Base-by-base conservation (phyloP, 129 eudicot species). In the Heracleum sosnowskyi region DNA sequence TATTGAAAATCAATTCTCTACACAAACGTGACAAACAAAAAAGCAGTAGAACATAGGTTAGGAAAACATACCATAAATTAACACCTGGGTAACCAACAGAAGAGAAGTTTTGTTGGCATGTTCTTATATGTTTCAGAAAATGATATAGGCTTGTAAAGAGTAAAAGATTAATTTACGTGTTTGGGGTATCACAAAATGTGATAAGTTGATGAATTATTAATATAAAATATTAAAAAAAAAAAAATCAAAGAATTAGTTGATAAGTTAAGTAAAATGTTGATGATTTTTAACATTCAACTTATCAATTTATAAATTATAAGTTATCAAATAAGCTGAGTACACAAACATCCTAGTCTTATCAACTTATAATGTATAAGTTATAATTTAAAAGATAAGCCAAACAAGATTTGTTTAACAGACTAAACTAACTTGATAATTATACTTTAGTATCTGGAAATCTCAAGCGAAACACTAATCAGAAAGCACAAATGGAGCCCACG, bases 391-490 rank as follows among this genome's bases (percentile, higher is more conserved):
- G n/a, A n/a, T n/a, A n/a, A n/a, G n/a, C n/a, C n/a, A n/a, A n/a
- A n/a, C n/a, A n/a, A n/a, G n/a, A 5, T 66, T 31, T 66, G 72
- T 66, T 66, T 66, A 31, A 31, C 39, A 12, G 37, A 84, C 84
- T 46, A 83, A 86, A 85, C 84, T 77, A 77, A 66, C 75, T 40
- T 41, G 75, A 34, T 17, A 39, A 70, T 72, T 66, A 11, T 4
- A 29, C n/a, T 39, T 0, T 8, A 72, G 39, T 17, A 39, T 18
- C 29, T 1, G 18, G n/a, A 51, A 78, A 78, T 12, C 81, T 78
- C 87, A 85, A 79, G 66, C 81, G 81, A 87, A 86, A 88, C 80
- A 49, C 87, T 88, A 86, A 88, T 84, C 75, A 84, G 66, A 44
- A 73, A 83, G 79, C 55, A n/a, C 68, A 69, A 37, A 76, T 45